Percentiles rank a stretch among this genome's conserved stretches.
phyloP scores from a whole-genome alignment of 768 basidiomycete genomes.

The Russula emetica region DNA sequence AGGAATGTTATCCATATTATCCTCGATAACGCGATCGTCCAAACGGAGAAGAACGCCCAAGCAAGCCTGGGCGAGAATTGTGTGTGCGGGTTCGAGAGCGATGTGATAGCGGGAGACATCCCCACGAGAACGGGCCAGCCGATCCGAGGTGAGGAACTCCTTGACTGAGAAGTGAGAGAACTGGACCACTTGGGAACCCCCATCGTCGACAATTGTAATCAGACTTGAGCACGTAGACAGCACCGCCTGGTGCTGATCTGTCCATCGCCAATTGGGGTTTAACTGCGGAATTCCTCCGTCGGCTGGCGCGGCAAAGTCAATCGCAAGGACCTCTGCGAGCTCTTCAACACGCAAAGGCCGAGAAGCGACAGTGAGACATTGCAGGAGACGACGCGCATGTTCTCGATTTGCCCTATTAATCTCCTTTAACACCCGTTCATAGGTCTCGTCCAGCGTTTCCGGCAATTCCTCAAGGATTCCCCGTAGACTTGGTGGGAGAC shows the following conservation, averaged over 20 bases:
- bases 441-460: neutral
- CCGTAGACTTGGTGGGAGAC: too few species aligned
- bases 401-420: too few species aligned
- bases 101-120: neutral
- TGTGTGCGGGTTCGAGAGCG: neutral
- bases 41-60: conserved; percentile 1
- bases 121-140: too few species aligned
- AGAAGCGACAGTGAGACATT: too few species aligned
- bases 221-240: neutral
- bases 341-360: too few species aligned
- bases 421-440: too few species aligned
- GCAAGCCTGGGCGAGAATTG: conserved; percentile 5
- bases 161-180: too few species aligned
- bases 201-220: too few species aligned
- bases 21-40: neutral
- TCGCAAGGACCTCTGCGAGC: too few species aligned
- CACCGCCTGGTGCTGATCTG: neutral
- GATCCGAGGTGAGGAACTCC: too few species aligned
- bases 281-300: neutral
- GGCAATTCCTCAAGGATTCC: too few species aligned
- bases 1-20: neutral
- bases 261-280: neutral
- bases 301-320: neutral
- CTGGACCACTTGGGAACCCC: too few species aligned
- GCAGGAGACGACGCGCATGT: conserved; percentile 2